Evolutionary conservation across 1,284 basidiomycete genomes (phyloP).

Genomic region (Thecaphora thlaspeos): DNA sequence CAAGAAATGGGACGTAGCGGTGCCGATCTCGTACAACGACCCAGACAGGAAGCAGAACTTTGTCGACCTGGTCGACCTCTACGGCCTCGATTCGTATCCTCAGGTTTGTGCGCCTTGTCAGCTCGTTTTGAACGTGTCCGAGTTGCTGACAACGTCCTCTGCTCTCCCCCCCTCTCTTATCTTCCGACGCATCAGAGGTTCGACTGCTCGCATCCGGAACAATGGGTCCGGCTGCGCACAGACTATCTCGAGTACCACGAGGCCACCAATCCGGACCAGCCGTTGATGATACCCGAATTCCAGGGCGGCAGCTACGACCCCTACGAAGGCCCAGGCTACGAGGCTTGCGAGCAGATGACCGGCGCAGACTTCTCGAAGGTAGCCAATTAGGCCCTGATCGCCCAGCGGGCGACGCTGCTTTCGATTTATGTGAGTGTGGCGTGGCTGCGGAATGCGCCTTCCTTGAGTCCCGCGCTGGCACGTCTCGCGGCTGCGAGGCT

Average conservation of each 20-base stretch:
- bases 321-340: slow-evolving; percentile 34
- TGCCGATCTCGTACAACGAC: slow-evolving; percentile 45
- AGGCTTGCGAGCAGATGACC: slow-evolving; percentile 29
- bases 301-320: slow-evolving; percentile 57
- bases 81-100: slow-evolving; percentile 67
- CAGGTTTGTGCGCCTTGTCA: no score
- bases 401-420: slow-evolving; percentile 33
- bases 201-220: slow-evolving; percentile 69
- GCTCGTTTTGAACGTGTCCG: no score
- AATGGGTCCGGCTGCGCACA: slow-evolving; percentile 61
- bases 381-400: slow-evolving; percentile 24
- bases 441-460: no score
- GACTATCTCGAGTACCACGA: slow-evolving; percentile 38
- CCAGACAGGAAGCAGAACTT: slow-evolving; percentile 37
- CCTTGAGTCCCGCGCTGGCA: no score
- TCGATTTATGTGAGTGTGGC: slow-evolving; percentile 64
- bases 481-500: no score
- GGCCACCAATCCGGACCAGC: slow-evolving; percentile 64
- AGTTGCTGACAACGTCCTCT: no score
- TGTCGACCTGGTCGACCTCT: slow-evolving; percentile 62
- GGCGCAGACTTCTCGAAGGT: slow-evolving; percentile 29
- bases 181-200: no score
- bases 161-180: no score
- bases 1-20: slow-evolving; percentile 26
- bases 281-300: slow-evolving; percentile 68